Evolutionary conservation across 352 stramenopile genomes (phyloP).

Genomic region (Thraustochytrium sp.): DNA sequence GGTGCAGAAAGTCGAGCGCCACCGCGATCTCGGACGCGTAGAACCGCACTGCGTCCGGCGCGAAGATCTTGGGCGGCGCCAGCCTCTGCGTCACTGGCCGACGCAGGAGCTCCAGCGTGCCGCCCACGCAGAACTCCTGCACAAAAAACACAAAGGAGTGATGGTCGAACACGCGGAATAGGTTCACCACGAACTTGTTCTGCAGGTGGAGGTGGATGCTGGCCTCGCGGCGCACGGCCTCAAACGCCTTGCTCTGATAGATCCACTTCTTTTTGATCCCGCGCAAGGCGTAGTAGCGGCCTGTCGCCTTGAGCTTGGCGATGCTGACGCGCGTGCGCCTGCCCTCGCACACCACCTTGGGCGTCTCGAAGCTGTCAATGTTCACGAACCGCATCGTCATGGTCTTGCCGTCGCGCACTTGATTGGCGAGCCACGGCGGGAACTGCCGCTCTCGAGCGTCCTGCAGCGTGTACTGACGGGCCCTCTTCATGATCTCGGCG

Average conservation of each 20-base stretch:
- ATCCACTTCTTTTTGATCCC: slow-evolving; percentile 40
- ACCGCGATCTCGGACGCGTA: not conserved
- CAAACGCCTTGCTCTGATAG: not conserved
- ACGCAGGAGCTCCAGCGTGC: not conserved
- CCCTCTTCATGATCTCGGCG: not conserved
- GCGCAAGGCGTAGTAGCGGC: not conserved
- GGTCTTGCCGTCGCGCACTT: not conserved
- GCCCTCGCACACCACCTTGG: not conserved
- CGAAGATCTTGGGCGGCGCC: not conserved
- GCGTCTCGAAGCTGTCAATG: not conserved
- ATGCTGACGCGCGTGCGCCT: not conserved
- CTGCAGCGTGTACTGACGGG: not conserved
- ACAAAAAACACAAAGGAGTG: slow-evolving; percentile 40
- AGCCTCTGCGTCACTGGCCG: not conserved
- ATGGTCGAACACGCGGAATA: slow-evolving; percentile 35
- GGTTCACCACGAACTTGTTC: slow-evolving; percentile 16
- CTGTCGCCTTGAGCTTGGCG: not conserved
- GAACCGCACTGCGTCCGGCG: not conserved
- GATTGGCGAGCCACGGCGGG: slow-evolving; percentile 4
- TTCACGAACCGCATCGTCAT: slow-evolving; percentile 16
- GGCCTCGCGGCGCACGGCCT: not conserved
- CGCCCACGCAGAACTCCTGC: slow-evolving; percentile 25
- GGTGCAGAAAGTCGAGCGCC: not conserved
- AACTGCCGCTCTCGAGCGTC: not conserved
- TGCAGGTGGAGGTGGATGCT: not conserved